A percentile compares a stretch with the other conserved stretches of the same genome.
These are phyloP conservation scores for Annulohypoxylon maeteangense DNA, from an alignment of 495 filamentous ascomycete species.

Conservation along the genomic window DNA sequence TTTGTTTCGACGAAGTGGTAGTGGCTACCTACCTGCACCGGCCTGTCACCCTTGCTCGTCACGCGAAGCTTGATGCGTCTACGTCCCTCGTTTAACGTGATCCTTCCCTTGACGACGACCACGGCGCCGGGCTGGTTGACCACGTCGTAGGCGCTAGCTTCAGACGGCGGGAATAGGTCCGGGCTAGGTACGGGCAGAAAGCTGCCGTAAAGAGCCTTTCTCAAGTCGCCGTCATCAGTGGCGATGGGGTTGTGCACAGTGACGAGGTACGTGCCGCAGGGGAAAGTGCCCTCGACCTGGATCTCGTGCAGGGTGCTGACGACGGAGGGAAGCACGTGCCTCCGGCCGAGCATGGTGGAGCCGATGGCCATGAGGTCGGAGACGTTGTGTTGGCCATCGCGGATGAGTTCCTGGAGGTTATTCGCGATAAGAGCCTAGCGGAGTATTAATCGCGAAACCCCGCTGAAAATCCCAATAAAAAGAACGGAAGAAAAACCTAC, in stretches of 20 bases:
- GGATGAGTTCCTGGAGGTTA: slow-evolving; percentile 94
- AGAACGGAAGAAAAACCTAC: slow-evolving; percentile 63
- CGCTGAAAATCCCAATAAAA: background rate
- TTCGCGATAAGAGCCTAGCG: slow-evolving; percentile 85
- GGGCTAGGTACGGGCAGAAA: slow-evolving; percentile 85
- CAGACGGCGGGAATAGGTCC: slow-evolving; percentile 69
- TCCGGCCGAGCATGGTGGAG: slow-evolving; percentile 90
- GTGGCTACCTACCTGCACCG: slow-evolving; percentile 94
- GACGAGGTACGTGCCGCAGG: slow-evolving; percentile 89
- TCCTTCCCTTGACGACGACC: slow-evolving; percentile 71
- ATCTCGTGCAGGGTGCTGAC: slow-evolving; percentile 79
- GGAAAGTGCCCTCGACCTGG: slow-evolving; percentile 95
- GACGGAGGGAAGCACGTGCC: slow-evolving; percentile 90
- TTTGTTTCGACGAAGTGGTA: slow-evolving; percentile 98
- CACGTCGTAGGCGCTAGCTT: slow-evolving; percentile 69
- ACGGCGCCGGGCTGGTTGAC: slow-evolving; percentile 82
- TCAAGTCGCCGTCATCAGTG: slow-evolving; percentile 87
- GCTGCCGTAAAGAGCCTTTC: slow-evolving; percentile 87
- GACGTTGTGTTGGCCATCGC: slow-evolving; percentile 93
- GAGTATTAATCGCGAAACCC: background rate
- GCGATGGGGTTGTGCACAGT: slow-evolving; percentile 92
- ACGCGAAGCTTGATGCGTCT: slow-evolving; percentile 79
- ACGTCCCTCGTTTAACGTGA: slow-evolving; percentile 79
- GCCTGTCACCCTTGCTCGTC: slow-evolving; percentile 88
- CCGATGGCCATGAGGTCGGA: slow-evolving; percentile 93